These are phyloP conservation scores for Chaetomium sp. DNA, from an alignment of 2,329 filamentous ascomycete genomes.

Conservation along the genomic window DNA sequence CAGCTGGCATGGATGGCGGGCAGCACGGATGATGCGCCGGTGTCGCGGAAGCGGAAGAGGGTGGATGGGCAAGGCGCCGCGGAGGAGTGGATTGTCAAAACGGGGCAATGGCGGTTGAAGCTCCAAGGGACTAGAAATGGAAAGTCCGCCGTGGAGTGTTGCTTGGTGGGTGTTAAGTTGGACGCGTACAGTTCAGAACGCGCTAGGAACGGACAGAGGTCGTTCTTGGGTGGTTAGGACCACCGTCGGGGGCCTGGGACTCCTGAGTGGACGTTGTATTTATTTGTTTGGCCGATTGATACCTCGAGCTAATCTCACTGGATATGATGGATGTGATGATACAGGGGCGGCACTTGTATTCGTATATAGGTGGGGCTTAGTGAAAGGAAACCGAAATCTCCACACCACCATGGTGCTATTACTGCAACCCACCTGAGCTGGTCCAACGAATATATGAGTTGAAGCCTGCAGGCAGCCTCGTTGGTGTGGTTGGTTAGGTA, in stretches of 20 bases:
- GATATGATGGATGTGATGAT: too few species aligned
- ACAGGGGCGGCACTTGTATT: background rate
- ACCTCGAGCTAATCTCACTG: too few species aligned
- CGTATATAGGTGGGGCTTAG: background rate
- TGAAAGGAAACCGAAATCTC: background rate
- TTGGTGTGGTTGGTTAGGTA: background rate
- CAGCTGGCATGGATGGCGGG: conserved; percentile 12
- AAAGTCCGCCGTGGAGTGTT: conserved; percentile 65
- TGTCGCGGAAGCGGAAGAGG: conserved; percentile 52
- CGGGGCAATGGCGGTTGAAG: conserved; percentile 71
- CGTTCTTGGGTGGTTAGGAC: conserved; percentile 56
- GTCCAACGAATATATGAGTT: background rate
- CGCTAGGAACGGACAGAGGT: conserved; percentile 64
- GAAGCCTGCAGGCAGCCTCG: background rate
- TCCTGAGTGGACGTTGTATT: background rate
- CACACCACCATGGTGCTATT: background rate
- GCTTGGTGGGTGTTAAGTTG: conserved; percentile 74
- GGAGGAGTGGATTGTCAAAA: conserved; percentile 64
- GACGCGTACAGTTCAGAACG: conserved; percentile 70
- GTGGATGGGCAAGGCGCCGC: conserved; percentile 41
- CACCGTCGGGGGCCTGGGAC: background rate
- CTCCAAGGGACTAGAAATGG: conserved; percentile 58
- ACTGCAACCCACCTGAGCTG: background rate
- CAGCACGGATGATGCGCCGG: conserved; percentile 5
- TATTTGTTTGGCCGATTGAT: background rate